Percentiles rank a stretch among this genome's conserved stretches.
Conservation (phyloP, 257 asterid genomes). For the Marsdenia floribunda region DNA sequence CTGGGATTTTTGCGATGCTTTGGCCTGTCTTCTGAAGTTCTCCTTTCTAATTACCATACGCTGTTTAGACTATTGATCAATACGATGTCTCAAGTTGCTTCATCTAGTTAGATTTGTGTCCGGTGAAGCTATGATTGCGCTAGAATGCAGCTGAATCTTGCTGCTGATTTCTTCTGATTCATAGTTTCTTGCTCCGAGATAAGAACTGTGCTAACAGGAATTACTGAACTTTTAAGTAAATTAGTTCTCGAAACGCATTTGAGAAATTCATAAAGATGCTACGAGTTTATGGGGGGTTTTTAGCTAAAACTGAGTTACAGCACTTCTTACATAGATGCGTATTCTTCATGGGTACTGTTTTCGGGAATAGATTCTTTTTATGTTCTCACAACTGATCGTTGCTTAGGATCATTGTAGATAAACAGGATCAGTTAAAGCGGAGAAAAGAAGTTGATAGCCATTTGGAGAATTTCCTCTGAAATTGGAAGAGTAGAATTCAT, state of each 20-base stretch:
- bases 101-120: background rate
- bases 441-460: background rate
- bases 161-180: background rate
- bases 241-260: background rate
- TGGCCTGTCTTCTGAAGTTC: background rate
- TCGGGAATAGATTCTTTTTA: background rate
- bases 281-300: background rate
- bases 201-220: background rate
- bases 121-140: background rate
- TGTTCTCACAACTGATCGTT: background rate
- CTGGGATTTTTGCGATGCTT: slow-evolving; percentile 8
- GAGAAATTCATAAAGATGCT: background rate
- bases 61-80: slow-evolving; percentile 13
- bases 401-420: background rate
- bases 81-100: slow-evolving; percentile 20
- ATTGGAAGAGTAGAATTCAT: background rate
- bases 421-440: background rate
- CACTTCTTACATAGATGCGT: background rate
- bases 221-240: background rate
- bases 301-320: background rate
- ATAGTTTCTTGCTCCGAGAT: slow-evolving; percentile 5
- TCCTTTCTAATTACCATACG: background rate
- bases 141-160: background rate
- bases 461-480: background rate
- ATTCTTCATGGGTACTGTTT: background rate